These are phyloP conservation scores for Stylonectria norvegica DNA, from an alignment of 2,329 filamentous ascomycete genomes.

Conservation along the genomic window DNA sequence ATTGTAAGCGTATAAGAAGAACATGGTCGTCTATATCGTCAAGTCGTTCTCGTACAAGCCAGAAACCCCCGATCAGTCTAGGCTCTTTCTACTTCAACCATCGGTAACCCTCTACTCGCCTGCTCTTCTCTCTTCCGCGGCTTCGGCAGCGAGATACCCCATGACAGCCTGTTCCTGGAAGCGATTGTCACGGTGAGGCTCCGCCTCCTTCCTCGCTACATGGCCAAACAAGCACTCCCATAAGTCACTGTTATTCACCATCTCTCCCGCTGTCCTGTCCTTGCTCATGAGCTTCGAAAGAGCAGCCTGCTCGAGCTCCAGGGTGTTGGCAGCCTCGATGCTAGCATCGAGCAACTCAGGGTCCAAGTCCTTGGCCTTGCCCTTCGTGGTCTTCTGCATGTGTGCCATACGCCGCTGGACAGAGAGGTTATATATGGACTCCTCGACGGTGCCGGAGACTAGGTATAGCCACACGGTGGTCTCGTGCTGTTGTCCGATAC, in stretches of 20 bases:
- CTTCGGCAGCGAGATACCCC: slow-evolving; percentile 45
- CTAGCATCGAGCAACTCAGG: slow-evolving; percentile 54
- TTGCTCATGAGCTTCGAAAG: slow-evolving; percentile 69
- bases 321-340: slow-evolving; percentile 79
- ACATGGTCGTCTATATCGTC: too few species aligned
- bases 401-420: slow-evolving; percentile 76
- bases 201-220: slow-evolving; percentile 34
- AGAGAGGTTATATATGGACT: slow-evolving; percentile 85
- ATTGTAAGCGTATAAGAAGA: too few species aligned
- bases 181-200: slow-evolving; percentile 22
- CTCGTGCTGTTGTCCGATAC: slow-evolving; percentile 82
- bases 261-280: slow-evolving; percentile 69
- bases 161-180: slow-evolving; percentile 35
- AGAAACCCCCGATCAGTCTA: too few species aligned
- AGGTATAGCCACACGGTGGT: slow-evolving; percentile 97
- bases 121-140: slow-evolving; percentile 36
- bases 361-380: slow-evolving; percentile 39
- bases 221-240: slow-evolving; percentile 85
- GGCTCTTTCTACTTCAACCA: too few species aligned
- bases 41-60: too few species aligned
- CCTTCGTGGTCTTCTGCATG: slow-evolving; percentile 48
- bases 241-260: slow-evolving; percentile 73
- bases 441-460: slow-evolving; percentile 85
- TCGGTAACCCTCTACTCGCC: too few species aligned
- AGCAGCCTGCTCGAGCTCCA: slow-evolving; percentile 73